These are phyloP conservation scores for Primulina tabacum DNA, from an alignment of 257 asterid genomes.

Conservation along the genomic window DNA sequence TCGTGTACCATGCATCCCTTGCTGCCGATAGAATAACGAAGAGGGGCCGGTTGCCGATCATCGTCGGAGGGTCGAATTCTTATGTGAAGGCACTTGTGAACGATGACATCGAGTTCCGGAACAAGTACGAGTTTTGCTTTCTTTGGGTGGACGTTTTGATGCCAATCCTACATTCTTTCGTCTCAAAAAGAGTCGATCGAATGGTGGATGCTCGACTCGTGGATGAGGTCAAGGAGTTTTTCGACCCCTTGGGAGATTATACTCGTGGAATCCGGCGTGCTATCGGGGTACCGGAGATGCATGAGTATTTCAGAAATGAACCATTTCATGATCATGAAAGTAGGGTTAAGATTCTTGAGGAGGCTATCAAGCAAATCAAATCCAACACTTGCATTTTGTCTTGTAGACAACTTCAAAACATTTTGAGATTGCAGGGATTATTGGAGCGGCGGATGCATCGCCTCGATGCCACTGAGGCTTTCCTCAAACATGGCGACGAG, in stretches of 20 bases:
- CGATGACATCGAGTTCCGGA: slow-evolving; percentile 40
- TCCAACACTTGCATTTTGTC: slow-evolving; percentile 54
- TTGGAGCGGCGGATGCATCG: slow-evolving; percentile 47
- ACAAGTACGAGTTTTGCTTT: slow-evolving; percentile 57
- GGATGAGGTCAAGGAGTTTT: slow-evolving; percentile 55
- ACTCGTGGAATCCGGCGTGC: slow-evolving; percentile 61
- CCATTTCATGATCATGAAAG: slow-evolving; percentile 20
- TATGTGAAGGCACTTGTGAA: slow-evolving; percentile 53
- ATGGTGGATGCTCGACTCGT: slow-evolving; percentile 65
- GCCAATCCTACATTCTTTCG: slow-evolving; percentile 43
- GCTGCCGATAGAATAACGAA: slow-evolving; percentile 42
- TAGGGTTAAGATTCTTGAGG: slow-evolving; percentile 29
- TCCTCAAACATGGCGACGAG: slow-evolving; percentile 40
- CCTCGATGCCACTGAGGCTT: slow-evolving; percentile 73
- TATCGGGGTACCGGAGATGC: slow-evolving; percentile 76
- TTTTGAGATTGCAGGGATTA: slow-evolving; percentile 43
- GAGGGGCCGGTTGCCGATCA: slow-evolving; percentile 55
- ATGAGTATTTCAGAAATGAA: slow-evolving; percentile 38
- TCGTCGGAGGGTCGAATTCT: slow-evolving; percentile 87
- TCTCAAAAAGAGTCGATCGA: slow-evolving; percentile 58
- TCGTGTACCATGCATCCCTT: slow-evolving; percentile 44
- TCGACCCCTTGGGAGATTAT: slow-evolving; percentile 47
- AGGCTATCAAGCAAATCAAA: slow-evolving; percentile 54
- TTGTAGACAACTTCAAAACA: slow-evolving; percentile 50
- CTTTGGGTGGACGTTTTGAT: slow-evolving; percentile 67